phyloP scores from a whole-genome alignment of 768 basidiomycete genomes.

The Glaciozyma martinii region DNA sequence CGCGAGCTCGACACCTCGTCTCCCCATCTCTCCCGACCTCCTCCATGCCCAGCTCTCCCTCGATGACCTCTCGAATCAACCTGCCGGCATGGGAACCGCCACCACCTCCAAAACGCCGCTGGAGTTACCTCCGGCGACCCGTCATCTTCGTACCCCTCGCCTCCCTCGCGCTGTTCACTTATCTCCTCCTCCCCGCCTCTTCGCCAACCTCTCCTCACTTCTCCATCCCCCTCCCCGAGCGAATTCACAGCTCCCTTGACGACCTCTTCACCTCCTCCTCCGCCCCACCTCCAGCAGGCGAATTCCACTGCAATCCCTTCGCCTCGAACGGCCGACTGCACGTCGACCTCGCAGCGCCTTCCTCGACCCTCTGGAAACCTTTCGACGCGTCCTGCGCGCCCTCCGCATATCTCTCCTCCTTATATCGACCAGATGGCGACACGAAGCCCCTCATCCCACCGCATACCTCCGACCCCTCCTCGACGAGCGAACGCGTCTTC shows the following conservation, averaged over 20 bases:
- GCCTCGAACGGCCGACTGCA: conserved; percentile 19
- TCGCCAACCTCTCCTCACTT: not conserved
- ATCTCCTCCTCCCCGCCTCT: not conserved
- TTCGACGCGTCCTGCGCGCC: conserved; percentile 16
- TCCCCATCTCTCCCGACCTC: no score
- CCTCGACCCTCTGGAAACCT: conserved; percentile 15
- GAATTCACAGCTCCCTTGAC: not conserved
- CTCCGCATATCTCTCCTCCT: conserved; percentile 10
- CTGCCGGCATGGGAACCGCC: no score
- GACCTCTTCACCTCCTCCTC: not conserved
- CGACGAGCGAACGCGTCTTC: conserved; percentile 1
- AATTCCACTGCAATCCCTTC: conserved; percentile 26
- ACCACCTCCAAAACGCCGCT: no score
- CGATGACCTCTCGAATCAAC: no score
- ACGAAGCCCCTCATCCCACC: conserved; percentile 10
- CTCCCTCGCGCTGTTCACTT: not conserved
- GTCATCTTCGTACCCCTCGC: no score
- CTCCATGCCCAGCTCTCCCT: no score
- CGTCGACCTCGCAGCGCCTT: conserved; percentile 6
- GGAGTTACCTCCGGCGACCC: no score
- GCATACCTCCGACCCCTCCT: not conserved
- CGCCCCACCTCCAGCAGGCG: not conserved
- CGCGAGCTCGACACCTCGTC: no score
- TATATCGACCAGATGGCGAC: conserved; percentile 21
- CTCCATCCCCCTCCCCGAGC: not conserved